Evolutionary conservation across 345 rosid species (phyloP), one percentile per base, ranked within the genome.

Genomic region (Camelina neglecta): DNA sequence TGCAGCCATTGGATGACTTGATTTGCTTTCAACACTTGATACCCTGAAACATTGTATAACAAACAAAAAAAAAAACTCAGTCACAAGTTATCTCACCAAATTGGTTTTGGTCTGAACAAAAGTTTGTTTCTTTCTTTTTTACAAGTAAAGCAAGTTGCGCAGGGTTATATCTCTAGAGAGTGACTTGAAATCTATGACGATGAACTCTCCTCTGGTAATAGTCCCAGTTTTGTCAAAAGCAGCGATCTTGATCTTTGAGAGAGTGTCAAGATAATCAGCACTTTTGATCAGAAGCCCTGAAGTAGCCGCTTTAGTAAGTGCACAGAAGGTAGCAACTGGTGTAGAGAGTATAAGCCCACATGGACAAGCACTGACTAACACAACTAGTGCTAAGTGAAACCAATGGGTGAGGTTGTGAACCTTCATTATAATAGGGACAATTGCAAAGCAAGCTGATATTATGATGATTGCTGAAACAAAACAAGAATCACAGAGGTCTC

Each of bases 221-320:
- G 98, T 95, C 21, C 99, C 99, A 0, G 98, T 95, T 80, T 95
- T 95, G 74, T 95, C 98, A 4, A 95, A 90, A 60, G 96, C 96
- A 56, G 83, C 44, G 7, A 80, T 85, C 85, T 85, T 82, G 55
- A 95, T 82, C 81, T 90, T 89, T 47, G 93, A 85, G 58, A 95
- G 90, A 4, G 73, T 84, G 81, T 95, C 96, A 48, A 95, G 93
- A 80, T 77, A 83, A 73, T 92, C 90, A 4, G 90, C 96, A 5
- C 96, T 93, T 84, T 95, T 95, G 76, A 95, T 84, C 23, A 95
- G 81, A 71, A 95, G 90, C 45, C 99, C 98, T 38, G 85, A 80
- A 24, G 85, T 81, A 3, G 99, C 99, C 0, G 99, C 97, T 72
- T 86, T 85, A 38, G 94, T 84, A 35, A 95, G 96, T 13, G 96